phyloP scores from a whole-genome alignment of 2,329 filamentous ascomycete genomes.

The Botrytis galanthina region DNA sequence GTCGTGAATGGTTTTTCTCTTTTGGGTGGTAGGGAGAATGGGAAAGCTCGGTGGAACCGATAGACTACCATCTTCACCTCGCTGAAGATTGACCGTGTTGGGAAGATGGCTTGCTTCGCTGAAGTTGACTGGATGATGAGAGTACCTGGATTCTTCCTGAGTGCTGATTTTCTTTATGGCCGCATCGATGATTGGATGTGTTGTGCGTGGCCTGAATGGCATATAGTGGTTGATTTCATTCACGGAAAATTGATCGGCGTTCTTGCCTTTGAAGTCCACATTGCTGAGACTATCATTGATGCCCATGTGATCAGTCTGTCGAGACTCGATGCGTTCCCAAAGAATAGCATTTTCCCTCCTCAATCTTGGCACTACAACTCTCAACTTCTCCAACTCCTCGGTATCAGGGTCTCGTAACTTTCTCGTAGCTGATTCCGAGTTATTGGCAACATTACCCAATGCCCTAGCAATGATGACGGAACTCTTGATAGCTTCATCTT shows the following conservation, averaged over 20 bases:
- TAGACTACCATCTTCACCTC: background rate
- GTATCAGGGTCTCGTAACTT: background rate
- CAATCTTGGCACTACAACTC: conserved; percentile 27
- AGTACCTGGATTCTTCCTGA: background rate
- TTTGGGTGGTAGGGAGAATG: background rate
- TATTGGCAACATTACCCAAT: conserved; percentile 4
- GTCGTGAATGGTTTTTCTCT: background rate
- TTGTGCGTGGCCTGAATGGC: background rate
- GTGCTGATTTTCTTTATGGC: background rate
- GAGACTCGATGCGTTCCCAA: background rate
- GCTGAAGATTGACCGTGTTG: background rate
- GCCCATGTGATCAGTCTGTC: background rate
- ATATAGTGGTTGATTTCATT: background rate
- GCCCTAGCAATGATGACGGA: conserved; percentile 23
- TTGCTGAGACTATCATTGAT: background rate
- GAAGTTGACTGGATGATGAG: background rate
- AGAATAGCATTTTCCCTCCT: conserved; percentile 26
- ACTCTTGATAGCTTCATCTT: conserved; percentile 24
- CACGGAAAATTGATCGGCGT: background rate
- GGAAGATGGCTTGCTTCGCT: background rate
- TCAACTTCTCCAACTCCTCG: conserved; percentile 21
- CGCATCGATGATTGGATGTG: background rate
- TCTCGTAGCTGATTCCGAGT: background rate
- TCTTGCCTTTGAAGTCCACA: background rate
- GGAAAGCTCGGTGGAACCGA: background rate